Evolutionary conservation across 2,329 filamentous ascomycete species (phyloP), one percentile per base, ranked within the genome.

Genomic region (Talaromyces rugulosus): DNA sequence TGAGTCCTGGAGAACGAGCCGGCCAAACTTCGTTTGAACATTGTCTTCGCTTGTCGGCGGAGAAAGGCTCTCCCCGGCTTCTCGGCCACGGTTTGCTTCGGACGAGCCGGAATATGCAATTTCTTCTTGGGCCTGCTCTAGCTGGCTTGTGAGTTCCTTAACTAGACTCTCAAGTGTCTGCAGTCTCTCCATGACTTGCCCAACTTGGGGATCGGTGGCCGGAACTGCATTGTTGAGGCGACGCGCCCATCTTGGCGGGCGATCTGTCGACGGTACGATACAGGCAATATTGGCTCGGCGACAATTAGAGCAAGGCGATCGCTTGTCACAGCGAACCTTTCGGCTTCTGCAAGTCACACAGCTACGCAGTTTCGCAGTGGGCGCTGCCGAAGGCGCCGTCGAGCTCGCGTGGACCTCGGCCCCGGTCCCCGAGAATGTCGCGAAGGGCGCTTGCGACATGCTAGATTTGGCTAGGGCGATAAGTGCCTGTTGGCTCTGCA

Each of bases 271-370:
- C 0, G 83, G 82, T 16, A 81, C 73, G 30, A 84, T 72, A 64
- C 84, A 86, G 9, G 79, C 73, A 47, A 85, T 83, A 57, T 80
- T 78, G 11, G 80, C 83, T 4, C 80, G 78, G 9, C 80, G 80
- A 66, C 84, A 86, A 65, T 85, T 85, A 4, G 83, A 82, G 65
- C 84, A 86, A 1, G 84, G 84, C 3, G 79, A 80, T 51, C 74
- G 71, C 70, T 85, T 85, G 68, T 86, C 82, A 69, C 84, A 87
- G 52, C 82, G 81, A 4, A 86, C 83, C 65, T 86, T 86, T 53
- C 84, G 82, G 36, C 71, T 75, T 51, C 83, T 78, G 64, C 83
- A 86, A 3, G 80, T 76, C 4, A 81, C 74, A 58, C 82, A 84
- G 68, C 81, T 83, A 58, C 81, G 80, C 57, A 69, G 70, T 66